Percentiles rank a stretch among this genome's conserved stretches.
Conservation (phyloP, 805 yeast species). For the Kazachstania africana region DNA sequence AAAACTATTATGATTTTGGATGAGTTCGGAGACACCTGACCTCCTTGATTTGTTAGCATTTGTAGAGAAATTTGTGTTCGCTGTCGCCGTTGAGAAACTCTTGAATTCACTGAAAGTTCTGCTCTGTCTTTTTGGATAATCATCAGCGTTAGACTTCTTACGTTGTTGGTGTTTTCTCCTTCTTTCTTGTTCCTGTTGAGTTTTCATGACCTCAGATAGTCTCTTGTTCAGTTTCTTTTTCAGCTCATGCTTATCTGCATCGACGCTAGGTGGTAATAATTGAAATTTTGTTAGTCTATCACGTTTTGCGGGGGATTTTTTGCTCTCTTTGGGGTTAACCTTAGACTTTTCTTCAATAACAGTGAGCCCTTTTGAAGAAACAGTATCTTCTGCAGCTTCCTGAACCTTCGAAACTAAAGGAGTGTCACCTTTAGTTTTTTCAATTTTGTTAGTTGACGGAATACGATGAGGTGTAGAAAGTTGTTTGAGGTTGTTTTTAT, state of each 20-base stretch:
- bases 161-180: slow-evolving; percentile 18
- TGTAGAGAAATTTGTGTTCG: not conserved
- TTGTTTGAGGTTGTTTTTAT: not conserved
- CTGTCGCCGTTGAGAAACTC: slow-evolving; percentile 1
- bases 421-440: not conserved
- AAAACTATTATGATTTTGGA: too few species aligned
- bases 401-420: not conserved
- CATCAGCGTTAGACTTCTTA: slow-evolving; percentile 18
- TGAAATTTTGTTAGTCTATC: slow-evolving; percentile 23
- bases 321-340: not conserved
- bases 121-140: slow-evolving; percentile 13
- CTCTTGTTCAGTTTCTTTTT: slow-evolving; percentile 22
- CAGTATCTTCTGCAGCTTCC: not conserved
- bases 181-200: slow-evolving; percentile 21
- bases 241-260: slow-evolving; percentile 17
- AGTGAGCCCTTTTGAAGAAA: not conserved
- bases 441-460: not conserved
- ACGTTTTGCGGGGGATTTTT: slow-evolving; percentile 3
- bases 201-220: slow-evolving; percentile 22
- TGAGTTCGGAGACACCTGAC: too few species aligned
- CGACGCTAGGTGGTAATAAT: slow-evolving; percentile 14
- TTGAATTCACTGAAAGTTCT: slow-evolving; percentile 5
- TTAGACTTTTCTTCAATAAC: not conserved
- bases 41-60: too few species aligned
- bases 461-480: not conserved